Evolutionary conservation across 768 basidiomycete species (phyloP), one percentile per base, ranked within the genome.

Genomic region (Russula abietina): DNA sequence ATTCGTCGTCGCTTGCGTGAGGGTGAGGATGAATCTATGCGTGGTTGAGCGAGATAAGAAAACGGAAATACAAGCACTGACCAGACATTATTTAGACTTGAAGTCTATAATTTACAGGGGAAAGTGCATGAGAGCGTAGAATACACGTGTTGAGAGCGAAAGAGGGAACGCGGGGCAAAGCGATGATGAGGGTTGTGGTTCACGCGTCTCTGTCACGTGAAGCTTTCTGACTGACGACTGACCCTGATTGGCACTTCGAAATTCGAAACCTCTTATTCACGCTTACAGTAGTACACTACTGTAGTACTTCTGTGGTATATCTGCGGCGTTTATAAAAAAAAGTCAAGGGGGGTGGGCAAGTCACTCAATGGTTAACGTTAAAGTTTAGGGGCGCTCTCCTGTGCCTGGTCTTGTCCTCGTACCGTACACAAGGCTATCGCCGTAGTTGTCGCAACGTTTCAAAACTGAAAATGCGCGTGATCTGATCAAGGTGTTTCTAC

Each of bases 1-100:
- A 86, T 76, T 33, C 86, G 78, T 68, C 80, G 80, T 28, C 83
- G 78, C 71, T 88, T 88, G 45, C 76, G 75, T 11, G 75, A 69
- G n/a, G 81, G 82, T 6, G 80, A 82, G 46, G 54, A 50, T 49
- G 65, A 56, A 50, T 51, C 69, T 64, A 60, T 64, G 45, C 57
- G 52, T 4, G 17, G 45, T 36, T 63, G 26, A 63, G 62, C 4
- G 17, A 0, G 45, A n/a, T 17, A 32, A 51, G 45, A n/a, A 32
- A 10, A 3, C 24, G 11, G 4, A 22, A 41, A 43, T 16, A 22
- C 14, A 6, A 26, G 51, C 12, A 55, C 55, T n/a, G 6, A 65
- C 56, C 28, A 49, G 51, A 58, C 55, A 61, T 65, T 19, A 61
- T 65, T 19, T 51, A 4, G 0, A 7, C 11, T 49, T 38, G 12